These are phyloP conservation scores for Mycena rosella DNA, from an alignment of 768 basidiomycete species.

Conservation along the genomic window DNA sequence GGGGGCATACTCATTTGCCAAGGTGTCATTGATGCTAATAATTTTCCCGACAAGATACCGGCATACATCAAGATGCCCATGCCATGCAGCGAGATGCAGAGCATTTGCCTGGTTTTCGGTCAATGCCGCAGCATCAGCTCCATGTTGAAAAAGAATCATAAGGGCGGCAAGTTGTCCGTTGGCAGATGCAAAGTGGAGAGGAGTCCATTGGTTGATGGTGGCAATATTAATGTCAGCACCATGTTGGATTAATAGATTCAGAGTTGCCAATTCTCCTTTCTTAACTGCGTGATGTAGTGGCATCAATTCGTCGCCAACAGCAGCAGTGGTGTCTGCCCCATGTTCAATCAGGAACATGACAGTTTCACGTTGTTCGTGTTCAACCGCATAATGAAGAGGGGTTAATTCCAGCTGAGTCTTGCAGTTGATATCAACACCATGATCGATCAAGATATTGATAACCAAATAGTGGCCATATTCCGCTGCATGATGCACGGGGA, in stretches of 20 bases:
- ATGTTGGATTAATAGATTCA: constrained; percentile 15
- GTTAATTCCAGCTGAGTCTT: constrained; percentile 15
- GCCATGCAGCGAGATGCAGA: constrained; percentile 23
- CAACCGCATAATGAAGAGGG: constrained; percentile 21
- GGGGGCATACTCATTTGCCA: constrained; percentile 5
- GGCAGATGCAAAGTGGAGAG: constrained; percentile 18
- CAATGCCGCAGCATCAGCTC: constrained; percentile 4
- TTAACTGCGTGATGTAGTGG: constrained; percentile 16
- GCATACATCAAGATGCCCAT: constrained; percentile 12
- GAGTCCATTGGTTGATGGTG: constrained; percentile 11
- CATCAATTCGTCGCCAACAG: constrained; percentile 11
- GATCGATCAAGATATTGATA: constrained; percentile 10
- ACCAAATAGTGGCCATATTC: constrained; percentile 29
- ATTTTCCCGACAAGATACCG: neutral
- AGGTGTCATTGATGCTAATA: neutral
- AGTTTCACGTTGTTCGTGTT: constrained; percentile 22
- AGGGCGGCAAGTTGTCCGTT: constrained; percentile 14
- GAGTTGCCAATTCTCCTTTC: constrained; percentile 15
- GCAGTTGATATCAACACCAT: constrained; percentile 21
- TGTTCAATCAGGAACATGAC: constrained; percentile 27
- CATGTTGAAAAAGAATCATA: constrained; percentile 3
- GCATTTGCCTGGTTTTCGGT: constrained; percentile 5
- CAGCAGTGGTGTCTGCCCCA: constrained; percentile 17
- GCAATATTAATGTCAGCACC: constrained; percentile 13
- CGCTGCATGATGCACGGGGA: constrained; percentile 27